A percentile compares a stretch with the other conserved stretches of the same genome.
Evolutionary conservation across 306 rosid genomes (phyloP).

Genomic region (Dalbergia oliveri): DNA sequence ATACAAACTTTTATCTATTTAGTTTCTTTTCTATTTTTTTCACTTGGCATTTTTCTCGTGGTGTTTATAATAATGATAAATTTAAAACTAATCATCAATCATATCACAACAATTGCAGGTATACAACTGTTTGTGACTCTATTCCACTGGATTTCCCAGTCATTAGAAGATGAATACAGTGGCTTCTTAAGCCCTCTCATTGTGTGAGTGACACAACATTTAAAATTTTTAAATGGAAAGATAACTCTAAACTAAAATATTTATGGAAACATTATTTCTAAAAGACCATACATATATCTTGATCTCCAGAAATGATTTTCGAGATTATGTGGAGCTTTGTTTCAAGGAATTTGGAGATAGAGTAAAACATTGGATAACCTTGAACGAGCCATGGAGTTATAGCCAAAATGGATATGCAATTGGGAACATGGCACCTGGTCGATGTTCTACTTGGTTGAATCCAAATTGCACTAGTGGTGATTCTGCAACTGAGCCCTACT

Average conservation of each 20-base stretch:
- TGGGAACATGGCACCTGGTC: slow-evolving; percentile 39
- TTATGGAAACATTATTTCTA: not conserved
- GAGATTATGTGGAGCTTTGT: slow-evolving; percentile 66
- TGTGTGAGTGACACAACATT: slow-evolving; percentile 45
- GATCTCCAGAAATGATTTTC: slow-evolving; percentile 48
- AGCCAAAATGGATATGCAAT: slow-evolving; percentile 41
- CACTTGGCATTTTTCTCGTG: not conserved
- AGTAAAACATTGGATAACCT: slow-evolving; percentile 72
- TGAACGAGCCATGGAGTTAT: slow-evolving; percentile 60
- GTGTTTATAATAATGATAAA: not conserved
- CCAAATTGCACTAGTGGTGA: slow-evolving; percentile 54
- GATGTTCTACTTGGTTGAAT: slow-evolving; percentile 51
- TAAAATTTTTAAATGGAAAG: too few relatives aligned
- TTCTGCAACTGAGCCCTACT: slow-evolving; percentile 58
- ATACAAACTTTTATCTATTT: not conserved
- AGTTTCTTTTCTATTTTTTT: not conserved
- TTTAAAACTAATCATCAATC: not conserved
- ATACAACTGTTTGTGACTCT: slow-evolving; percentile 65
- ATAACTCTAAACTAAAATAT: not conserved
- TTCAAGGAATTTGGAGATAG: slow-evolving; percentile 65
- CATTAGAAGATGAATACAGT: slow-evolving; percentile 62
- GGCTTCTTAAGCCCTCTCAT: slow-evolving; percentile 59
- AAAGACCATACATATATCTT: not conserved
- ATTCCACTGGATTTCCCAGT: slow-evolving; percentile 75
- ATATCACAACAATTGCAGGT: slow-evolving; percentile 36